Evolutionary conservation across 495 filamentous ascomycete genomes (phyloP), one percentile per base, ranked within the genome.

Genomic region (Thermochaetoides thermophila): DNA sequence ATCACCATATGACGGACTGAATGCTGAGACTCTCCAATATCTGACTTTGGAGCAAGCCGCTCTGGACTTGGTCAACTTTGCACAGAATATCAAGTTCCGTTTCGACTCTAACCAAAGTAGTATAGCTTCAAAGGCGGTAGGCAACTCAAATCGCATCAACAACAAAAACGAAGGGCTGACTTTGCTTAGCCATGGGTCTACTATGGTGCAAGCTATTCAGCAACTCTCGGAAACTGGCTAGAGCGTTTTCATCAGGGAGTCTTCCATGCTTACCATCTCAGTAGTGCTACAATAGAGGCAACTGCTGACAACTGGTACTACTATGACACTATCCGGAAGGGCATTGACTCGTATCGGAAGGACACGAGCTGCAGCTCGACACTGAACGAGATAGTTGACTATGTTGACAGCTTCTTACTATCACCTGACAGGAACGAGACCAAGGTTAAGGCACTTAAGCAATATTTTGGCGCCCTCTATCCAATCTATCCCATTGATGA

Each of bases 271-370:
- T 78, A 74, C 40, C 69, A 75, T 41, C 64, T 73, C 13, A 73
- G 69, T 28, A 71, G 66, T 39, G 74, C 73, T 3, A 66, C 66
- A 2, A 72, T 78, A 2, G 60, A 78, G 42, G 64, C 66, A 4
- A 68, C 76, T 30, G 56, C 61, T 7, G 60, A 77, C 38, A 78
- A 69, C 49, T 78, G 72, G 71, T 68, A 68, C 52, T 80, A 78
- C 42, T 78, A 76, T 49, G 53, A 60, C 5, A 73, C 74, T 11
- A 57, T 77, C 25, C 57, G 66, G 27, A 52, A 72, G 32, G 71
- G 69, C 0, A 75, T 77, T 29, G 38, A 44, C 16, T 10, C 31
- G 1, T 34, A 54, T 57, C 73, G 4, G 39, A 57, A 42, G 3
- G 31, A 41, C 26, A 46, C 39, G 18, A 74, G 75, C 53, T 80